phyloP scores from a whole-genome alignment of 2,329 filamentous ascomycete species.

The Fusarium sacchari region DNA sequence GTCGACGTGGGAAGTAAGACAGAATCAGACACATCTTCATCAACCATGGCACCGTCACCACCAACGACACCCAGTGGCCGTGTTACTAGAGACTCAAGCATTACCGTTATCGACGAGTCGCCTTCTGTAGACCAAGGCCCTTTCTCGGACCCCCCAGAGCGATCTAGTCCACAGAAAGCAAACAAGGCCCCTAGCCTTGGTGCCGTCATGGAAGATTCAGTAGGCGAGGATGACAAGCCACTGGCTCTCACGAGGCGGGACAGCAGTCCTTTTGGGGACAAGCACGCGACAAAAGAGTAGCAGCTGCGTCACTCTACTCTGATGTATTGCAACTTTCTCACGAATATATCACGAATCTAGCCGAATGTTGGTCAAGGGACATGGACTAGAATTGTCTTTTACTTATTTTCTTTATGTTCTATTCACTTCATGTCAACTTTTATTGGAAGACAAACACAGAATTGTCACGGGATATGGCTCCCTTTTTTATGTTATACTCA shows the following conservation, averaged over 20 bases:
- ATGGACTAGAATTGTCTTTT: constrained; percentile 24
- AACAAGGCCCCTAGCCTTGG: constrained; percentile 60
- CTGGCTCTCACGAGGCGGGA: constrained; percentile 45
- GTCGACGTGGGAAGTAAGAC: constrained; percentile 52
- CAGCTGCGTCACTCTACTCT: constrained; percentile 1
- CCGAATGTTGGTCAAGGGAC: constrained; percentile 16
- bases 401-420: constrained; percentile 13
- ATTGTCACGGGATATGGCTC: constrained; percentile 38
- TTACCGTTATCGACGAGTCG: constrained; percentile 62
- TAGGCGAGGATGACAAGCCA: constrained; percentile 50
- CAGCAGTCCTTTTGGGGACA: constrained; percentile 66
- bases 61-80: constrained; percentile 38
- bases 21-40: constrained; percentile 47
- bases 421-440: constrained; percentile 40
- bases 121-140: constrained; percentile 64
- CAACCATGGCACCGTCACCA: constrained; percentile 29
- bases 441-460: constrained; percentile 39
- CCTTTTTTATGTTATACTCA: constrained; percentile 37
- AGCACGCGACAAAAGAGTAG: constrained; percentile 65
- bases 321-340: constrained; percentile 28
- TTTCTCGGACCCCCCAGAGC: constrained; percentile 65
- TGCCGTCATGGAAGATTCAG: constrained; percentile 64
- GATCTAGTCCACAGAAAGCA: constrained; percentile 41
- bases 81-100: constrained; percentile 53
- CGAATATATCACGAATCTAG: constrained; percentile 36